Evolutionary conservation across 2,329 filamentous ascomycete species (phyloP).

Genomic region (Didymella pinodella): DNA sequence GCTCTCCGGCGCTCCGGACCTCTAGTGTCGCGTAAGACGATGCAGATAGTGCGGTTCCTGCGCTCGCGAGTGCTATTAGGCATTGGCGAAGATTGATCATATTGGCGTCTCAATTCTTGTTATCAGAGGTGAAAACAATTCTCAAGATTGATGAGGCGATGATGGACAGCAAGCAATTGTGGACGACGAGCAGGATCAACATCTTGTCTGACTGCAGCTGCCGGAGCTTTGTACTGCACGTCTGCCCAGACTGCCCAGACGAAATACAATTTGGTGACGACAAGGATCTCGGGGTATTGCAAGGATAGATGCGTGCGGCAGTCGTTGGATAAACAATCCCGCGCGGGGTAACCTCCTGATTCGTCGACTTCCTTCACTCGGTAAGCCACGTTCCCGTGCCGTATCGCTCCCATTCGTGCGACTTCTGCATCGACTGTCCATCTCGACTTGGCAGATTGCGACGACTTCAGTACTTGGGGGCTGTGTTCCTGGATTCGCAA

Average conservation of each 20-base stretch:
- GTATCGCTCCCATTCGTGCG: slow-evolving; percentile 9
- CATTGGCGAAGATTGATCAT: slow-evolving; percentile 15
- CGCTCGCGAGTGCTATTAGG: slow-evolving; percentile 11
- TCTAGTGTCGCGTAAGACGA: slow-evolving; percentile 19
- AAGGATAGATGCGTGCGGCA: not conserved
- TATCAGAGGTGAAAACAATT: not conserved
- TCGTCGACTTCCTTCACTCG: slow-evolving; percentile 9
- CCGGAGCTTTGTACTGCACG: slow-evolving; percentile 11
- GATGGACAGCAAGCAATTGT: not conserved
- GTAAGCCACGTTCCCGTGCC: slow-evolving; percentile 7
- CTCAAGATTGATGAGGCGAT: not conserved
- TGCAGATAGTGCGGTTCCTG: slow-evolving; percentile 8
- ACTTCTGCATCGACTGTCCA: slow-evolving; percentile 9
- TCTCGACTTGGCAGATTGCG: slow-evolving; percentile 12
- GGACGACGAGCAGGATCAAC: not conserved
- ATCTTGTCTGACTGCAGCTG: slow-evolving; percentile 1
- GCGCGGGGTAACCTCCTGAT: slow-evolving; percentile 15
- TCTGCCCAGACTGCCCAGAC: slow-evolving; percentile 15
- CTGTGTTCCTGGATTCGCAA: slow-evolving; percentile 42
- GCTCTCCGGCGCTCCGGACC: slow-evolving; percentile 27
- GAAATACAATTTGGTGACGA: slow-evolving; percentile 3
- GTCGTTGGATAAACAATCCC: slow-evolving; percentile 4
- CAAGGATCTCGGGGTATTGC: slow-evolving; percentile 2
- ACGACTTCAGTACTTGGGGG: slow-evolving; percentile 1
- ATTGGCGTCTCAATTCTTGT: not conserved